Conservation (phyloP, 306 rosid genomes). For the Carpinus viminea region DNA sequence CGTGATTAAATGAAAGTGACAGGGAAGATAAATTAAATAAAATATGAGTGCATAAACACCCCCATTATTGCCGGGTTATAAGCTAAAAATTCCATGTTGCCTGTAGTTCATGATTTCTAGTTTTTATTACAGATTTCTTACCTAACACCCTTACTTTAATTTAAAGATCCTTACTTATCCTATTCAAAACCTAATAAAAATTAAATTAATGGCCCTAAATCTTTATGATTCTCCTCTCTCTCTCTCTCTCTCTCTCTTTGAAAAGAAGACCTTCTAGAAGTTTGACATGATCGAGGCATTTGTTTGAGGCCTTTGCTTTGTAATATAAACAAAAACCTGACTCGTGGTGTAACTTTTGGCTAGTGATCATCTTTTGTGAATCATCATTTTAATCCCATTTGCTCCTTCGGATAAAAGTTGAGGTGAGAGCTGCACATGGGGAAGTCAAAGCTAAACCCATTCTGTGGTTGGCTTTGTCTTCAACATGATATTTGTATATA, state of each 20-base stretch:
- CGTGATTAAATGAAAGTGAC: not conserved
- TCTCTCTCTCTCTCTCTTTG: not conserved
- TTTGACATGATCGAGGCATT: conserved; percentile 17
- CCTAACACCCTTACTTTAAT: conserved; percentile 9
- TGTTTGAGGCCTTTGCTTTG: conserved; percentile 3
- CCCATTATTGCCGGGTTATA: conserved; percentile 39
- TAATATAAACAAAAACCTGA: not conserved
- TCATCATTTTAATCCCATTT: conserved; percentile 25
- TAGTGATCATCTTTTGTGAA: not conserved
- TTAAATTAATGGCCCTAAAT: not conserved
- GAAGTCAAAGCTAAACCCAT: conserved; percentile 29
- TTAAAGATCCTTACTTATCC: conserved; percentile 22
- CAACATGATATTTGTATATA: not conserved
- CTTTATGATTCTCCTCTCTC: conserved; percentile 16
- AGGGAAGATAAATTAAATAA: conserved; percentile 15
- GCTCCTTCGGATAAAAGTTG: conserved; percentile 1
- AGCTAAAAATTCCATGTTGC: conserved; percentile 19
- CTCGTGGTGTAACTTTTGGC: conserved; percentile 5
- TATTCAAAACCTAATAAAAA: conserved; percentile 3
- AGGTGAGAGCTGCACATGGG: conserved; percentile 23
- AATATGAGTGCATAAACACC: conserved; percentile 22
- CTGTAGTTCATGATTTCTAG: conserved; percentile 1
- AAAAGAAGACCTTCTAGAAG: conserved; percentile 25
- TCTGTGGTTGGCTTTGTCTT: not conserved
- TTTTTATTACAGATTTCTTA: conserved; percentile 18